A percentile compares a stretch with the other conserved stretches of the same genome.
Evolutionary conservation across 2,329 filamentous ascomycete species (phyloP).

Genomic region (Parascedosporium putredinis): DNA sequence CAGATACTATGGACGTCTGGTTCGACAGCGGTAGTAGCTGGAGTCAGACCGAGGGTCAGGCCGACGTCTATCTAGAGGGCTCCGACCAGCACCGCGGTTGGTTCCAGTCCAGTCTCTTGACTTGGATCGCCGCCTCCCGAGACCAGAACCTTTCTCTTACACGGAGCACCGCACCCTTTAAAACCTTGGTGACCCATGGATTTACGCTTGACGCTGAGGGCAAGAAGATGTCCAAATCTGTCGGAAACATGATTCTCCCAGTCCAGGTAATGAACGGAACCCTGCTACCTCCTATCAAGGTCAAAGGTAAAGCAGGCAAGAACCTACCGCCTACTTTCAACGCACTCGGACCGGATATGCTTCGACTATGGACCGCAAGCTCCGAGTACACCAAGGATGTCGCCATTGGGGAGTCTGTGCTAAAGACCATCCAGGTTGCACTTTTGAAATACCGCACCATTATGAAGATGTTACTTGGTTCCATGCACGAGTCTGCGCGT

Average conservation of each 20-base stretch:
- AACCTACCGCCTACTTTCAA: slow-evolving; percentile 37
- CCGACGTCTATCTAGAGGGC: slow-evolving; percentile 88
- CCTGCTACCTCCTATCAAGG: slow-evolving; percentile 59
- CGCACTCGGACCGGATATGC: slow-evolving; percentile 71
- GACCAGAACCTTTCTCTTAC: background rate
- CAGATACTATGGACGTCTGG: slow-evolving; percentile 99
- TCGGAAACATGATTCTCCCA: slow-evolving; percentile 79
- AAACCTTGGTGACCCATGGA: slow-evolving; percentile 84
- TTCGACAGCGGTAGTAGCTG: slow-evolving; percentile 97
- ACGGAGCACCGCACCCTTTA: slow-evolving; percentile 54
- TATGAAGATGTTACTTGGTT: slow-evolving; percentile 82
- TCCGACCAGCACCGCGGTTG: slow-evolving; percentile 94
- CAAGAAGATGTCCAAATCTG: slow-evolving; percentile 98
- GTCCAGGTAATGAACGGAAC: slow-evolving; percentile 76
- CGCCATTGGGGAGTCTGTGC: slow-evolving; percentile 64
- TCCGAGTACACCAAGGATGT: slow-evolving; percentile 89
- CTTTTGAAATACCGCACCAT: slow-evolving; percentile 83
- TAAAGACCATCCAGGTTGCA: slow-evolving; percentile 65
- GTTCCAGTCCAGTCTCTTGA: slow-evolving; percentile 95
- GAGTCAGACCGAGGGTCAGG: slow-evolving; percentile 49
- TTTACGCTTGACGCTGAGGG: slow-evolving; percentile 83
- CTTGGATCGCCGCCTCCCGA: slow-evolving; percentile 57
- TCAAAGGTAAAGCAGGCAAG: slow-evolving; percentile 37
- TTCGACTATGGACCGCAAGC: slow-evolving; percentile 84
- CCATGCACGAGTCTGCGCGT: slow-evolving; percentile 46